Evolutionary conservation across 169 alveolate species (phyloP), one percentile per base, ranked within the genome.

Genomic region (Theileria equi): DNA sequence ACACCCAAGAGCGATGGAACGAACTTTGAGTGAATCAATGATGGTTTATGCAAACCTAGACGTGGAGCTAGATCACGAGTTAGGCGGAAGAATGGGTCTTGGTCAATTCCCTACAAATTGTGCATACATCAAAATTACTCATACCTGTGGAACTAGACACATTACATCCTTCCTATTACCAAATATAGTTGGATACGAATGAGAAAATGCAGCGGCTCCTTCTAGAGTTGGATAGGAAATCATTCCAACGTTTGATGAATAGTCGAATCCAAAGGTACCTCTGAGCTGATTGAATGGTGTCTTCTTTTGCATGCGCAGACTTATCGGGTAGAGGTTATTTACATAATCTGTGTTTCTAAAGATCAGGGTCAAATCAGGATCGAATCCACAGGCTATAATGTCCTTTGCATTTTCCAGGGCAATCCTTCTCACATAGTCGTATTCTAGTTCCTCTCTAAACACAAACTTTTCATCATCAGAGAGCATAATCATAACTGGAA

Each of bases 381-480:
- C 97, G 66, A 98, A 96, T 19, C 99, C 99, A 55, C 97, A 95
- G 21, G 99, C 98, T 40, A 98, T 96, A 50, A 98, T 97, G 83
- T 98, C 99, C 88, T 95, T 97, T 17, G 97, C 98, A 83, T 98
- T 98, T 82, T 94, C 98, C 52, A 82, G 79, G 32, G 98, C 98
- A 76, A 88, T 84, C 28, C 84, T 78, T 45, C 88, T 58, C 41
- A 92, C 86, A 48, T 94, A 86, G 38, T 95, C 98, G 19, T 93
- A 79, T 25, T 92, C 82, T 49, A 89, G 85, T 65, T 94, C 95
- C 23, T 93, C 96, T 86, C 96, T 94, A 82, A 96, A 96, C 54
- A 96, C 85, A 84, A 93, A 97, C 91, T 98, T 98, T 82, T 98
- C 99, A 78, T 98, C 99, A 77, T 98, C 99, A 17, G 99, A 95